A percentile compares a stretch with the other conserved stretches of the same genome.
Conservation (phyloP, 768 basidiomycete species). For the Suillus placidus region DNA sequence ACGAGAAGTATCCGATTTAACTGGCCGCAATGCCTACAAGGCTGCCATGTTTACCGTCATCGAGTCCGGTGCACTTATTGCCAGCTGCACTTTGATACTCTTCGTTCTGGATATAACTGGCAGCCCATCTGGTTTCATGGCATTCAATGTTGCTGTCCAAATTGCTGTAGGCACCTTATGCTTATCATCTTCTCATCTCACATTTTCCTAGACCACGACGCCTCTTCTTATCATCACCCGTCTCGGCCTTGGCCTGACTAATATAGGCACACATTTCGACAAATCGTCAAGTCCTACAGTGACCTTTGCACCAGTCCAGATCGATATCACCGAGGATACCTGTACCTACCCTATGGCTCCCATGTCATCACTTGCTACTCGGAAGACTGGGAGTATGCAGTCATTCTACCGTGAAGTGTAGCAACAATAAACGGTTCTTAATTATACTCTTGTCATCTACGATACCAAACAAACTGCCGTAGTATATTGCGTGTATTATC, state of each 20-base stretch:
- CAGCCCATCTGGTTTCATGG: conserved; percentile 8
- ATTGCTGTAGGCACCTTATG: conserved; percentile 15
- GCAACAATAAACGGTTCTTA: neutral
- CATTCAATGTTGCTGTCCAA: conserved; percentile 16
- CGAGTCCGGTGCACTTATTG: conserved; percentile 24
- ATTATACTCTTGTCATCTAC: neutral
- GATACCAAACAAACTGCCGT: neutral
- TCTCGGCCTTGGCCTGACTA: conserved; percentile 18
- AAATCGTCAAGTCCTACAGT: neutral
- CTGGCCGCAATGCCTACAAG: conserved; percentile 11
- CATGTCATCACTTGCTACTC: neutral
- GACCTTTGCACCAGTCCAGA: conserved; percentile 10
- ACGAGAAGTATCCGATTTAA: neutral
- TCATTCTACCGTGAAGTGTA: neutral
- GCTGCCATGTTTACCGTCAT: conserved; percentile 21
- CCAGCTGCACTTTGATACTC: conserved; percentile 17
- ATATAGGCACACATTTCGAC: conserved; percentile 1
- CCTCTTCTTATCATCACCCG: conserved; percentile 22
- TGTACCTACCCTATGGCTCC: neutral
- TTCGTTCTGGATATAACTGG: conserved; percentile 15
- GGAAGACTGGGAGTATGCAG: neutral
- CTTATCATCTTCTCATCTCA: conserved; percentile 5
- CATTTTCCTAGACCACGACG: conserved; percentile 16
- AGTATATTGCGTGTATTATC: neutral
- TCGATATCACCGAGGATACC: neutral